These are phyloP conservation scores for Didymella keratinophila DNA, from an alignment of 2,329 filamentous ascomycete genomes.

Conservation along the genomic window DNA sequence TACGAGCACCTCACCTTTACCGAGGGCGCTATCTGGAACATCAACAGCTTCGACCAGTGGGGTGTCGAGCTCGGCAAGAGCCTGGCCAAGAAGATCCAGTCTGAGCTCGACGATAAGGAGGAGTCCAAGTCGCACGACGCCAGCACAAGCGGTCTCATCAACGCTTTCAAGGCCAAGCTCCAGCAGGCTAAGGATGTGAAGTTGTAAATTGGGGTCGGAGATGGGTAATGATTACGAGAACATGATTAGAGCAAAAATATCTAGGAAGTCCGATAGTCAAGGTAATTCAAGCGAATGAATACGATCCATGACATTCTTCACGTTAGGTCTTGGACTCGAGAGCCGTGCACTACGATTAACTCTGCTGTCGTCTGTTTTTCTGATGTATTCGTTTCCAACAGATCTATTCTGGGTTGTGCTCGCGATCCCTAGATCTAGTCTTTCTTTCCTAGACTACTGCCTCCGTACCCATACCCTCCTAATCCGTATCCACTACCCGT, in stretches of 20 bases:
- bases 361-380: too few species aligned
- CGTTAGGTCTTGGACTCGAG: background rate
- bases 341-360: too few species aligned
- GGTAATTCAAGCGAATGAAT: conserved; percentile 7
- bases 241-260: conserved; percentile 11
- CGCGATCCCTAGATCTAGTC: too few species aligned
- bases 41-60: conserved; percentile 99
- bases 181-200: conserved; percentile 35
- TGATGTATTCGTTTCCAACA: too few species aligned
- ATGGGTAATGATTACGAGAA: conserved; percentile 8
- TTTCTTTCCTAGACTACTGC: conserved; percentile 52
- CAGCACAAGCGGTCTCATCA: conserved; percentile 88
- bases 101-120: conserved; percentile 82
- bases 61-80: conserved; percentile 98
- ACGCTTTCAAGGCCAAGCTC: conserved; percentile 83
- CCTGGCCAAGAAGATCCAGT: conserved; percentile 73
- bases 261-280: conserved; percentile 14
- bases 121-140: conserved; percentile 79
- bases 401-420: too few species aligned
- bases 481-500: conserved; percentile 51
- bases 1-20: conserved; percentile 99
- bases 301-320: background rate
- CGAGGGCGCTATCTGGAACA: conserved; percentile 98
- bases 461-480: conserved; percentile 56
- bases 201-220: conserved; percentile 9